Evolutionary conservation across 805 yeast genomes (phyloP), one percentile per base, ranked within the genome.

Genomic region (Cyberlindnera xylosilytica): DNA sequence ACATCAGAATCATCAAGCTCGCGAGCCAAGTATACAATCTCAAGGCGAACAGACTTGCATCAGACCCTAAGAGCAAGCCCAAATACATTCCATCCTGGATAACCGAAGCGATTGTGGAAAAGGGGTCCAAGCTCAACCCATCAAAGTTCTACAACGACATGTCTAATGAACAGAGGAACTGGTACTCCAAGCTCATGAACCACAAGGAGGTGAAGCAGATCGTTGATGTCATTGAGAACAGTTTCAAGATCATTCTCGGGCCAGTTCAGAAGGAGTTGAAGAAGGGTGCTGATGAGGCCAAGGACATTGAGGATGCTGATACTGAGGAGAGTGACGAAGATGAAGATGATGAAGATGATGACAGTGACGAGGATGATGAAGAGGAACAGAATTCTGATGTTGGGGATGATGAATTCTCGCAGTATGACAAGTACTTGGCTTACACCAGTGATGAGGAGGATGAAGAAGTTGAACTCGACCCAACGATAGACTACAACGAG

Each of bases 121-220:
- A 66, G 39, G 32, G 60, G 37, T 52, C 51, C 15, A 36, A 38
- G 9, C 30, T 46, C 16, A 74, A 79, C 51, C 83, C 86, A 15
- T 61, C 70, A 2, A 64, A 71, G 31, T 62, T 65, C 26, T 78
- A 70, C 60, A 66, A 62, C 39, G 60, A 62, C 9, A 51, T 50
- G 67, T 67, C 46, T 51, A 56, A 29, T 33, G 64, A 35, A 5
- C 49, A 48, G 39, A 55, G 46, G 30, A 50, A 30, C 45, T 68
- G 41, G 39, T 66, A 49, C 53, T 71, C 55, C 64, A 76, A 52
- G 66, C 66, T 78, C 44, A 68, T 36, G 63, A 68, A 69, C 41
- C 59, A 74, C 48, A 69, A 69, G 29, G 66, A 73, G 32, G 66
- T 72, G n/a, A 69, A 78, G 49, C 75, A 76, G 17, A 58, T 72